Evolutionary conservation across 164 flowering plant species (phyloP), one percentile per base, ranked within the genome.

Genomic region (Sedum album): DNA sequence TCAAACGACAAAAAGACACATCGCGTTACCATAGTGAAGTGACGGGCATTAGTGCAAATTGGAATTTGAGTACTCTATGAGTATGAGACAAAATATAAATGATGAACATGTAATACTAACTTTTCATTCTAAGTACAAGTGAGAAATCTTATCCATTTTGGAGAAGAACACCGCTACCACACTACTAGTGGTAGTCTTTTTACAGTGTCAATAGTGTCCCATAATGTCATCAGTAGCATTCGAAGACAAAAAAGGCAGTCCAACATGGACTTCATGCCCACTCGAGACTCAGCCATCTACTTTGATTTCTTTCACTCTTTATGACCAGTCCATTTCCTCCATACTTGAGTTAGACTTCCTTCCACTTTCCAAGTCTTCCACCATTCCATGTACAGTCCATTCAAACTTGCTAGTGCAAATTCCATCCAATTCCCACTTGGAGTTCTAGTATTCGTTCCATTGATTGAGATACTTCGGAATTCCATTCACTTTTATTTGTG

Each of bases 101-200:
- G n/a, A n/a, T n/a, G n/a, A n/a, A n/a, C n/a, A n/a, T n/a, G n/a
- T n/a, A n/a, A n/a, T n/a, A n/a, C n/a, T n/a, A n/a, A n/a, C n/a
- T n/a, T n/a, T n/a, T n/a, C n/a, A n/a, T n/a, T n/a, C n/a, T n/a
- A n/a, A n/a, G n/a, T n/a, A n/a, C n/a, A n/a, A n/a, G n/a, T n/a
- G n/a, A n/a, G 7, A n/a, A 51, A n/a, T 51, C 57, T 51, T 51
- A 51, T 51, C 57, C 57, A 51, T 21, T 51, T 51, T n/a, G 26
- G 26, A 21, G 26, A 51, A 51, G n/a, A 51, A n/a, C 57, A n/a
- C n/a, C 21, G 57, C 57, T 51, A 51, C 21, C 1, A 17, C 18
- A n/a, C 57, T 21, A 51, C 57, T 6, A 21, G 57, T n/a, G 11
- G 49, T 2, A 44, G 49, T 44, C 49, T 5, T 21, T n/a, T 21